phyloP scores from a whole-genome alignment of 1,139 yeast species.

The Debaryomyces sp. region DNA sequence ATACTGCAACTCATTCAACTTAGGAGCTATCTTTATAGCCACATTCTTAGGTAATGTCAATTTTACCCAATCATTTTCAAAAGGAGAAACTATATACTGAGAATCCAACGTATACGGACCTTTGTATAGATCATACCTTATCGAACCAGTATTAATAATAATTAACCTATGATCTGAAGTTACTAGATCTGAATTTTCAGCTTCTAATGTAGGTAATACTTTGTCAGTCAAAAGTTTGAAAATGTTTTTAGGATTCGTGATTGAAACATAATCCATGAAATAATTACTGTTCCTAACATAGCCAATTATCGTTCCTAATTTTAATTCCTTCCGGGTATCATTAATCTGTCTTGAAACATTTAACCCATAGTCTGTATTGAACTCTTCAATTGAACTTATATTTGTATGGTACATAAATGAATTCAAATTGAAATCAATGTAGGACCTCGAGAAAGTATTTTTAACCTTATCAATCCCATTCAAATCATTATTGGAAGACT shows the following conservation, averaged over 20 bases:
- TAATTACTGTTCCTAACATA: conserved; percentile 61
- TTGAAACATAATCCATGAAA: conserved; percentile 70
- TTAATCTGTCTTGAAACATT: conserved; percentile 48
- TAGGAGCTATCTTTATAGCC: conserved; percentile 50
- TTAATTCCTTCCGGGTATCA: conserved; percentile 48
- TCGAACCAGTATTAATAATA: conserved; percentile 83
- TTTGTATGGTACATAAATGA: conserved; percentile 70
- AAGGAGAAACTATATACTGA: conserved; percentile 84
- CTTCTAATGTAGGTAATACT: conserved; percentile 59
- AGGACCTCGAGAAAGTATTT: conserved; percentile 54
- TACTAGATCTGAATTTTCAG: conserved; percentile 12
- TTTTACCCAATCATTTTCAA: conserved; percentile 74
- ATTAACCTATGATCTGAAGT: conserved; percentile 53
- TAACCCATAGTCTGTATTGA: conserved; percentile 57
- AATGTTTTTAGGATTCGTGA: conserved; percentile 60
- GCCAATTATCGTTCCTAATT: conserved; percentile 63
- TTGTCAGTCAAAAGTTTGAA: conserved; percentile 60
- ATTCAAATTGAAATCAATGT: conserved; percentile 76
- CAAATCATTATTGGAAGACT: conserved; percentile 9
- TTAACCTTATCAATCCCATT: conserved; percentile 11
- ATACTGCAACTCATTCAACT: conserved; percentile 53
- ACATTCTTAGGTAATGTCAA: conserved; percentile 53
- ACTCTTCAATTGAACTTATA: conserved; percentile 22
- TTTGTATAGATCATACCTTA: conserved; percentile 83
- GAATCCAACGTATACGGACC: conserved; percentile 85